Evolutionary conservation across 169 alveolate species (phyloP).

Genomic region (Plasmodium ovale): DNA sequence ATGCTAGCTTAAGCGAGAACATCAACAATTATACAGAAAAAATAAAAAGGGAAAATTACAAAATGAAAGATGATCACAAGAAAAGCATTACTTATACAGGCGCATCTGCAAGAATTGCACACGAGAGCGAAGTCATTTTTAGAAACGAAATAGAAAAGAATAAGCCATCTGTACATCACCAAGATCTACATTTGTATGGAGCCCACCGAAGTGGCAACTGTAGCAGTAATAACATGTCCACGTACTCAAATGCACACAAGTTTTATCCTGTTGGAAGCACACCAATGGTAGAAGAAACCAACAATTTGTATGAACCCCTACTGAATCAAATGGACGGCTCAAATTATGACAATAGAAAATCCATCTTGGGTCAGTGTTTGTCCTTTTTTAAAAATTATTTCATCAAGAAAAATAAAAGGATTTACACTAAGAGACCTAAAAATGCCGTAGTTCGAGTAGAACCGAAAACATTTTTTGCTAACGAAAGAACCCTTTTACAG

Average conservation of each 20-base stretch:
- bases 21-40: neutral
- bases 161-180: conserved; percentile 1
- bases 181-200: neutral
- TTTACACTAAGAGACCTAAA: conserved; percentile 27
- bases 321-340: conserved; percentile 9
- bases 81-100: conserved; percentile 75
- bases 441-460: conserved; percentile 85
- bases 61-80: conserved; percentile 19
- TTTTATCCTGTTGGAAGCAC: neutral
- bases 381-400: conserved; percentile 33
- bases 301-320: conserved; percentile 57
- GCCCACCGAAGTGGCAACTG: neutral
- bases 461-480: conserved; percentile 88
- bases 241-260: conserved; percentile 1
- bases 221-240: neutral
- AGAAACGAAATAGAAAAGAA: conserved; percentile 59
- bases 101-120: conserved; percentile 75
- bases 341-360: conserved; percentile 2
- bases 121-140: conserved; percentile 56
- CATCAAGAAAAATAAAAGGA: conserved; percentile 7
- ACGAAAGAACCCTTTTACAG: conserved; percentile 84
- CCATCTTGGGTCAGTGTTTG: conserved; percentile 4
- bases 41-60: conserved; percentile 1
- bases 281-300: neutral
- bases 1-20: conserved; percentile 2